Evolutionary conservation across 2,329 filamentous ascomycete species (phyloP), one percentile per base, ranked within the genome.

Genomic region (Verticillium nubilum): DNA sequence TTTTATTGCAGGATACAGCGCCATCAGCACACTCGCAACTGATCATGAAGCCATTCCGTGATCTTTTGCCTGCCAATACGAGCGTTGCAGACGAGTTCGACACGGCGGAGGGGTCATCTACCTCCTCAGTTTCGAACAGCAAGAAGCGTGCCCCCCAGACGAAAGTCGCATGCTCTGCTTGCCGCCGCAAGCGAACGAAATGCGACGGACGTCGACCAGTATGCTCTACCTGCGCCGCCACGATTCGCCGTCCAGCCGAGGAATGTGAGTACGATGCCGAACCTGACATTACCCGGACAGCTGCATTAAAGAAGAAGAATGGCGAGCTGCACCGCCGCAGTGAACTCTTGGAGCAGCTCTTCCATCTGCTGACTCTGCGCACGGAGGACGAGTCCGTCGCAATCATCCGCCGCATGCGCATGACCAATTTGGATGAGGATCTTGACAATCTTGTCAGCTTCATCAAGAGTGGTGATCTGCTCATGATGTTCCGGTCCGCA

Each of bases 231-330:
- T 64, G 62, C 56, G 61, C 62, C 17, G 61, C 58, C 27, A 59
- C 62, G 12, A 54, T n/a, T 13, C 37, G 19, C 17, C 25, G 52
- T 9, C 10, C 52, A 4, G 25, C 52, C 15, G 37, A 52, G 23
- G 37, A 57, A 6, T 64, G 62, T 58, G 62, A 64, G 47, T 64
- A 64, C 23, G 61, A 64, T 10, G 62, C 57, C n/a, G 62, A 61
- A 4, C 62, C 62, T 12, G 62, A 64, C 56, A 54, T 62, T n/a
- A 61, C 62, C 2, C 61, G 61, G 25, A 58, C 60, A 12, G 61
- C 61, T 9, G 62, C 62, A n/a, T 52, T 64, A 26, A 61, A 61
- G 35, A 53, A 60, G 4, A 63, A 52, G 50, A 55, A 62, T 10
- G 61, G 62, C 23, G 62, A 63, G 5, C 27, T 64, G 27, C 62